phyloP scores from a whole-genome alignment of 2,329 filamentous ascomycete genomes.

The Ambrosiella beaveri region DNA sequence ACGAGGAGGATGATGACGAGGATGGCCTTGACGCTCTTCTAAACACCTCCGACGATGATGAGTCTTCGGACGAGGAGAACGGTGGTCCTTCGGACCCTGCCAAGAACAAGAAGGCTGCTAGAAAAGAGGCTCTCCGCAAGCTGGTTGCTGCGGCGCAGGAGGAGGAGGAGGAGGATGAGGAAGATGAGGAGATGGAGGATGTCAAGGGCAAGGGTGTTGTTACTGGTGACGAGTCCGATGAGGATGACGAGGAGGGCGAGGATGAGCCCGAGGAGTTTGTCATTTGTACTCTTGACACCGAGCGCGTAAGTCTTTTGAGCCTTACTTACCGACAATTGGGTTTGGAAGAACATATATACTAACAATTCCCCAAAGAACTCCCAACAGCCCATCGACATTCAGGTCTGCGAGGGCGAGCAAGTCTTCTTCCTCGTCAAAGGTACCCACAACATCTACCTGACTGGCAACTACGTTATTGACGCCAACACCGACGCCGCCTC shows the following conservation, averaged over 20 bases:
- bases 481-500: constrained; percentile 46
- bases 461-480: constrained; percentile 83
- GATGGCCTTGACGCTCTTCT: constrained; percentile 44
- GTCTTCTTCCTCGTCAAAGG: constrained; percentile 86
- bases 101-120: constrained; percentile 56
- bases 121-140: constrained; percentile 60
- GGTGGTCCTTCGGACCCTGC: constrained; percentile 80
- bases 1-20: constrained; percentile 46
- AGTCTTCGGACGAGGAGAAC: constrained; percentile 49
- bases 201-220: constrained; percentile 60
- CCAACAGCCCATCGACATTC: constrained; percentile 91
- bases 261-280: constrained; percentile 76
- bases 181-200: constrained; percentile 55
- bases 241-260: constrained; percentile 35
- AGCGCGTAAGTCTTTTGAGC: constrained; percentile 51
- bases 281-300: constrained; percentile 85
- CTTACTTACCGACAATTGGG: neutral
- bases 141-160: constrained; percentile 42
- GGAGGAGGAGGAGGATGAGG: constrained; percentile 35
- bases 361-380: constrained; percentile 45
- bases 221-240: constrained; percentile 40
- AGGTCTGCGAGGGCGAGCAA: constrained; percentile 70
- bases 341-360: neutral
- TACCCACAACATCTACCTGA: constrained; percentile 79
- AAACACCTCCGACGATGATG: constrained; percentile 31